A percentile compares a stretch with the other conserved stretches of the same genome.
phyloP scores from a whole-genome alignment of 805 yeast genomes.

The Saturnispora hagleri region DNA sequence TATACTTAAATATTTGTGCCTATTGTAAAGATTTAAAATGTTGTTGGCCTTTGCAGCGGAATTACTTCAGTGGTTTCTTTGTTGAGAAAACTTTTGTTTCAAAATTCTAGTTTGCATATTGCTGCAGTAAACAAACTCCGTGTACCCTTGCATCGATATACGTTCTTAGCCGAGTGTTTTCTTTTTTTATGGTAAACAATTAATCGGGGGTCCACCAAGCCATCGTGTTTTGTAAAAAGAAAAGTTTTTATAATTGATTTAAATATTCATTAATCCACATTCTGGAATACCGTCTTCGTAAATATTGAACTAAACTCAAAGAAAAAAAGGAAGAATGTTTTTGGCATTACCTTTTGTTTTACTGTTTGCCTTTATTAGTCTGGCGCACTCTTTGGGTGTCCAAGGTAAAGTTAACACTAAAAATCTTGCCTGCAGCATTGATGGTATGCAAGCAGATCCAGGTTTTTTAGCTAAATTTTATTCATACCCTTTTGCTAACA shows the following conservation, averaged over 20 bases:
- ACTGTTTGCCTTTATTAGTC: neutral
- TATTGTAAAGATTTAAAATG: neutral
- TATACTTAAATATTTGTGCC: too few species aligned
- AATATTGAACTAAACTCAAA: too few species aligned
- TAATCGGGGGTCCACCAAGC: neutral
- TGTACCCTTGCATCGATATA: neutral
- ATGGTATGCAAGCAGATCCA: neutral
- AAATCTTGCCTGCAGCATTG: neutral
- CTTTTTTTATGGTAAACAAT: neutral
- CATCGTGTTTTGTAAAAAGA: neutral
- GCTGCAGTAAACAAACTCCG: neutral
- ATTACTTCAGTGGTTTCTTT: too few species aligned
- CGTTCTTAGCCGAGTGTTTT: neutral
- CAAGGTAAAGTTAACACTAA: neutral
- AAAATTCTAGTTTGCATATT: neutral
- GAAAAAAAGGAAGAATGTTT: neutral
- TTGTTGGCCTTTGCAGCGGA: neutral
- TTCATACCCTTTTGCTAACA: neutral
- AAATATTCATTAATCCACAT: neutral
- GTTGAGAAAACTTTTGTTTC: neutral
- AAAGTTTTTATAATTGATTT: too few species aligned
- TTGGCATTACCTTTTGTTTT: neutral
- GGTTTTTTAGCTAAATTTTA: neutral
- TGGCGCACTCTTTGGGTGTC: neutral
- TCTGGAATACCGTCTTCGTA: too few species aligned